Evolutionary conservation across 2,329 filamentous ascomycete genomes (phyloP), one percentile per base, ranked within the genome.

Genomic region (Nemania diffusa): DNA sequence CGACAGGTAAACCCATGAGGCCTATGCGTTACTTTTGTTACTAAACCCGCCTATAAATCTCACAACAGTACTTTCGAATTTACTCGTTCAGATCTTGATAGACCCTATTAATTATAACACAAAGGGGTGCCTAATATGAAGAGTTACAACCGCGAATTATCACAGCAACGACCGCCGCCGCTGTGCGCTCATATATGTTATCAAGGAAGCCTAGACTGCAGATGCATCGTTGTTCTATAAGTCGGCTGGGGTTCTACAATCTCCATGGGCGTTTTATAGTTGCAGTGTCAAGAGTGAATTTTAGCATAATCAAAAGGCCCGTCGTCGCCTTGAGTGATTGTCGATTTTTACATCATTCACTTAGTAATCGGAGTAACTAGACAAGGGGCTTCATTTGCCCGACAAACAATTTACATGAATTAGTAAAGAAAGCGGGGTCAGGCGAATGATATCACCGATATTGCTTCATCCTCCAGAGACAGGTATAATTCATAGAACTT

Each of bases 371-470:
- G 1, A 17, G 53, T 42, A 22, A 26, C 40, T 22, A 44, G 3
- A 26, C 5, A n/a, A 48, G 50, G 64, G 44, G 46, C 26, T 27
- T 59, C 48, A 55, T 63, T 63, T 56, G 0, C 40, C 53, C 64
- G 59, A 32, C 48, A 27, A 29, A n/a, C n/a, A 37, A 62, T 27
- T 15, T 50, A 13, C 48, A 20, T 48, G 8, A 46, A 22, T 22
- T 46, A 46, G 9, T 24, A 8, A 62, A 40, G 46, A n/a, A 63
- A 46, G 64, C 37, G 64, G 64, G 60, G 64, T 60, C 27, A 32
- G 46, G 24, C 29, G 48, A 55, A 63, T 56, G 55, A 57, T 27
- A 63, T 67, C 64, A 60, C 56, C 13, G 20, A 29, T 29, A 64
- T 61, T 8, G 50, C 65, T 57, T 67, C 48, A 55, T 60, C 40